Percentiles rank a stretch among this genome's conserved stretches.
Evolutionary conservation across 106 monocot species (phyloP).

Genomic region (Apostasia ramifera): DNA sequence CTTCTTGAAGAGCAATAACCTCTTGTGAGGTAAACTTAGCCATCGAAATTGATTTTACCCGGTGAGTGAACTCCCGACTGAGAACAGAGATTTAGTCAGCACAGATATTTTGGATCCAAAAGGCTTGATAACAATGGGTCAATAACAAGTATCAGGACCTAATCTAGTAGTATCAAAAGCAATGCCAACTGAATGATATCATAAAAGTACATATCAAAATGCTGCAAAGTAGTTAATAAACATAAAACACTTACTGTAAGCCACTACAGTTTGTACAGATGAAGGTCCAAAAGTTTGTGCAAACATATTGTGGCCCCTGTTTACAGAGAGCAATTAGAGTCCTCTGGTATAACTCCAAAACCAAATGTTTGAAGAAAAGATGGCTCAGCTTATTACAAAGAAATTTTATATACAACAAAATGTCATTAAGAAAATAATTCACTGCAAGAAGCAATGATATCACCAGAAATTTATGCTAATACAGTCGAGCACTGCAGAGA

Average conservation of each 20-base stretch:
- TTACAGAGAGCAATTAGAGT: constrained; percentile 5
- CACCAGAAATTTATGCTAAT: too few species aligned
- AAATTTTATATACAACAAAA: not conserved
- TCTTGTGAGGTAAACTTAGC: constrained; percentile 88
- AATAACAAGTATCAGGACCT: not conserved
- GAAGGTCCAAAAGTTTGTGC: constrained; percentile 31
- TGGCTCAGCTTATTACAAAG: constrained; percentile 1
- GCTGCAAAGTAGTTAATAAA: not conserved
- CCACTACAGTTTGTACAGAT: constrained; percentile 32
- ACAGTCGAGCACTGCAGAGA: too few species aligned
- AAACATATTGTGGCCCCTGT: constrained; percentile 33
- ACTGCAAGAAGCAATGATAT: too few species aligned
- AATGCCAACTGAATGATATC: not conserved
- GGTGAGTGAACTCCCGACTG: constrained; percentile 93
- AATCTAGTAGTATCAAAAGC: constrained; percentile 4
- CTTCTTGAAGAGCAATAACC: constrained; percentile 83
- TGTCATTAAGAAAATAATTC: too few species aligned
- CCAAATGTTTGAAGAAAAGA: not conserved
- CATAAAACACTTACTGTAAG: constrained; percentile 59
- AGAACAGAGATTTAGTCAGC: constrained; percentile 3
- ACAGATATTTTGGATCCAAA: not conserved
- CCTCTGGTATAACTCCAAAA: not conserved
- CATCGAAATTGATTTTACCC: constrained; percentile 97
- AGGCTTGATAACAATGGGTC: not conserved
- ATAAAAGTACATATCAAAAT: not conserved